These are phyloP conservation scores for Suhomyces coccinellae DNA, from an alignment of 1,139 yeast species.

Conservation along the genomic window DNA sequence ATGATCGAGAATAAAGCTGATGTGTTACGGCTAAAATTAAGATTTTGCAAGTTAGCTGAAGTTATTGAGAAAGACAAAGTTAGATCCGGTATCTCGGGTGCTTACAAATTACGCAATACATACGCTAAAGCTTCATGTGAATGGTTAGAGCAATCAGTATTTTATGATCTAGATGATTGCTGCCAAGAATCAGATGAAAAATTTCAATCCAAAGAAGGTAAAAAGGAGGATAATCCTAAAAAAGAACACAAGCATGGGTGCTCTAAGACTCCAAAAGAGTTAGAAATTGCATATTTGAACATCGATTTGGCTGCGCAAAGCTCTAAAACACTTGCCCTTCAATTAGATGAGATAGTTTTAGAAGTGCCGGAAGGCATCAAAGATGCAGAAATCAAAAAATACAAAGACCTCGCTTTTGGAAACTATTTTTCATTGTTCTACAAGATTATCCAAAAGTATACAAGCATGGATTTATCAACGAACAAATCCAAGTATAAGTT, in stretches of 20 bases:
- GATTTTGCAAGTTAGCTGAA: conserved; percentile 57
- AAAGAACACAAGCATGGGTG: conserved; percentile 2
- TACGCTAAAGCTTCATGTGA: conserved; percentile 60
- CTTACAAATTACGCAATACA: conserved; percentile 56
- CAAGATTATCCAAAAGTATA: conserved; percentile 66
- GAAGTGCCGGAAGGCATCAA: conserved; percentile 64
- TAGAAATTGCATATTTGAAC: conserved; percentile 55
- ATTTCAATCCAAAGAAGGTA: background rate
- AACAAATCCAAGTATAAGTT: conserved; percentile 52
- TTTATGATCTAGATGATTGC: conserved; percentile 17
- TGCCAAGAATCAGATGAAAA: background rate
- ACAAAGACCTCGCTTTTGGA: conserved; percentile 67
- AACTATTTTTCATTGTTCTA: conserved; percentile 71
- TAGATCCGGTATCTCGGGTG: conserved; percentile 52
- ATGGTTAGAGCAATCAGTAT: conserved; percentile 66
- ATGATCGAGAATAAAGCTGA: conserved; percentile 37
- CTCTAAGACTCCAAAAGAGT: conserved; percentile 18
- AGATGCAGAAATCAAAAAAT: conserved; percentile 55
- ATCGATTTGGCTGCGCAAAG: conserved; percentile 69
- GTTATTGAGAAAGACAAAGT: conserved; percentile 47
- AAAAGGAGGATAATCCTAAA: background rate
- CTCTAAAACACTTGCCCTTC: conserved; percentile 55
- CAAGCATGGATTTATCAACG: conserved; percentile 26
- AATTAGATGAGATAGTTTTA: conserved; percentile 55
- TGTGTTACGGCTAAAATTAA: conserved; percentile 52